Conservation (phyloP, 139 green algal species). For the Coelastrella sp. region DNA sequence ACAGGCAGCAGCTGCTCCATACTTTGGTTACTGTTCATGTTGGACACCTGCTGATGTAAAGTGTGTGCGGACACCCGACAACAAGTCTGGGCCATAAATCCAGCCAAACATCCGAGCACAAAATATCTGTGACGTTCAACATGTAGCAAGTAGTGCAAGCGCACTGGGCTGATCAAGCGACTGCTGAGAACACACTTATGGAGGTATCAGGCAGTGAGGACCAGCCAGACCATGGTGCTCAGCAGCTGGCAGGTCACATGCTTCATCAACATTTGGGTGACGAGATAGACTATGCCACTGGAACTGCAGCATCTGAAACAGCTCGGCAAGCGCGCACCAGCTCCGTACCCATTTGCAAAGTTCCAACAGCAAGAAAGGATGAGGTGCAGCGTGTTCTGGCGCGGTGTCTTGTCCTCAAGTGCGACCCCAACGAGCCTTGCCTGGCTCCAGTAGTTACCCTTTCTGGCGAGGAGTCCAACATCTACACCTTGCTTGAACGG, state of each 20-base stretch:
- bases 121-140: too few species aligned
- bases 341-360: neutral
- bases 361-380: constrained; percentile 26
- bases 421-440: constrained; percentile 22
- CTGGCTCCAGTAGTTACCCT: constrained; percentile 27
- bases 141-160: too few species aligned
- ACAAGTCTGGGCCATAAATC: too few species aligned
- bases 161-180: too few species aligned
- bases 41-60: too few species aligned
- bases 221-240: neutral
- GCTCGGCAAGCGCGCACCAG: neutral
- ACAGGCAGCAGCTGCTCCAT: too few species aligned
- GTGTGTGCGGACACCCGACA: too few species aligned
- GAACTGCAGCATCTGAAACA: neutral
- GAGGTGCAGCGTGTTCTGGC: constrained; percentile 37
- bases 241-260: neutral
- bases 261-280: neutral
- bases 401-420: constrained; percentile 7
- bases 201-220: neutral
- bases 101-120: too few species aligned
- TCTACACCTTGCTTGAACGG: constrained; percentile 61
- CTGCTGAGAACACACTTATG: neutral
- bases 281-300: neutral
- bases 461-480: constrained; percentile 43
- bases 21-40: too few species aligned